Evolutionary conservation across 495 filamentous ascomycete species (phyloP), one percentile per base, ranked within the genome.

Genomic region (Aspergillus cavernicola): DNA sequence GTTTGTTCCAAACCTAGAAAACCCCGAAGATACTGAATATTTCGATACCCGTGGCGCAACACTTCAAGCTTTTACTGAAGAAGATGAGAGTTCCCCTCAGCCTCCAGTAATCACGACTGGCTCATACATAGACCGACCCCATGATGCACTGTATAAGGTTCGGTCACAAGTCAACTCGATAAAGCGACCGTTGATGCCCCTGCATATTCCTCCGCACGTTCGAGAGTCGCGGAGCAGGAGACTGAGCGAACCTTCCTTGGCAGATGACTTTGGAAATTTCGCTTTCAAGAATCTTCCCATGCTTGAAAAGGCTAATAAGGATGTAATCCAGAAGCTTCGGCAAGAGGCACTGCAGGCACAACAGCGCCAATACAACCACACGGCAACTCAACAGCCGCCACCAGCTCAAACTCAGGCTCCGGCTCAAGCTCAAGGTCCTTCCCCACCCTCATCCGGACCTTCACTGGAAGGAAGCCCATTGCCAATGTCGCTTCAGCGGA

Each of bases 21-120:
- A 98, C 55, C 92, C 92, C 0, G 93, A 98, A 66, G 92, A 97
- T 59, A 98, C 93, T 0, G 93, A 98, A 60, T 98, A 98, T 62
- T 98, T 98, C 58, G 93, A 98, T 72, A 72, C 89, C 31, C 83
- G 93, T 41, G 93, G 93, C 23, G 93, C 93, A 18, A 92, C 87
- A 5, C 71, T 97, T 41, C 88, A 96, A 61, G 81, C 85, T 6
- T 97, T 97, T 64, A 82, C 86, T 13, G 89, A 95, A 58, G 93
- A 98, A 66, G 93, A 97, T 61, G 90, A 95, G 62, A 70, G 73
- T 23, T 85, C 88, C 2, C 87, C 88, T n/a, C 71, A 66, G 22
- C 57, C 64, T 12, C 76, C 84, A 16, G 64, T 66, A n/a, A n/a
- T n/a, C 15, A 67, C 82, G 0, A 82, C 83, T 4, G 85, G 88